Conservation (phyloP, 805 yeast species). For the Zygoascus bituminiphila region DNA sequence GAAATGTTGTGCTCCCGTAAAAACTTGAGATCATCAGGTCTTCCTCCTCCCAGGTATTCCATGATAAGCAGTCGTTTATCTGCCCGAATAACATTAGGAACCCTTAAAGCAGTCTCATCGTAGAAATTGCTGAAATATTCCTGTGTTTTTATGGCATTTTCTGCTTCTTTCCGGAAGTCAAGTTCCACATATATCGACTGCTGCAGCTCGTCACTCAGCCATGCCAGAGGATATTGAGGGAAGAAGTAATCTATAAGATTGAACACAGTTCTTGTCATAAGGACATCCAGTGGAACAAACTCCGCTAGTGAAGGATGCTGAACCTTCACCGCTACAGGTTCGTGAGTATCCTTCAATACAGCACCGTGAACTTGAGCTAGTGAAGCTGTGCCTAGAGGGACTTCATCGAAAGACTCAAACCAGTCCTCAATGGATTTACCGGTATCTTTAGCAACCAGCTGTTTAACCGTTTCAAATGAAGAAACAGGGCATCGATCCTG, state of each 20-base stretch:
- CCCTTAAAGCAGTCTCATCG: slow-evolving; percentile 61
- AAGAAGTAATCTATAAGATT: slow-evolving; percentile 64
- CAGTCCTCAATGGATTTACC: slow-evolving; percentile 51
- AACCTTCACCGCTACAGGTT: slow-evolving; percentile 84
- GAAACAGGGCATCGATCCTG: slow-evolving; percentile 88
- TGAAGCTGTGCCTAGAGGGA: slow-evolving; percentile 92
- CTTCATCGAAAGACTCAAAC: slow-evolving; percentile 56
- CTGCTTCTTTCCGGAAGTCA: slow-evolving; percentile 80
- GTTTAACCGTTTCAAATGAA: slow-evolving; percentile 55
- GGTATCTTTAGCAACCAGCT: slow-evolving; percentile 61
- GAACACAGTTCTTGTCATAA: slow-evolving; percentile 70
- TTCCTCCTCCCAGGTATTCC: slow-evolving; percentile 78
- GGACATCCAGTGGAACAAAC: slow-evolving; percentile 85
- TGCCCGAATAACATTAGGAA: slow-evolving; percentile 67
- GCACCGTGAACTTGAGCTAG: slow-evolving; percentile 94
- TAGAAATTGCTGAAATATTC: slow-evolving; percentile 52
- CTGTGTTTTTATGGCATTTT: slow-evolving; percentile 64
- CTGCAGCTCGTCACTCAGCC: slow-evolving; percentile 94
- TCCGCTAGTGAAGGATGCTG: slow-evolving; percentile 85
- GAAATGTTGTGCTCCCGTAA: slow-evolving; percentile 57
- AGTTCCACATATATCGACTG: slow-evolving; percentile 83
- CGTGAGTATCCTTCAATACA: slow-evolving; percentile 44
- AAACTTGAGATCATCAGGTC: slow-evolving; percentile 69
- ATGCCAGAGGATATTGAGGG: slow-evolving; percentile 87
- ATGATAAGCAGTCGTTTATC: slow-evolving; percentile 66